These are phyloP conservation scores for Cadophora sp. DNA, from an alignment of 2,329 filamentous ascomycete species.

Conservation along the genomic window DNA sequence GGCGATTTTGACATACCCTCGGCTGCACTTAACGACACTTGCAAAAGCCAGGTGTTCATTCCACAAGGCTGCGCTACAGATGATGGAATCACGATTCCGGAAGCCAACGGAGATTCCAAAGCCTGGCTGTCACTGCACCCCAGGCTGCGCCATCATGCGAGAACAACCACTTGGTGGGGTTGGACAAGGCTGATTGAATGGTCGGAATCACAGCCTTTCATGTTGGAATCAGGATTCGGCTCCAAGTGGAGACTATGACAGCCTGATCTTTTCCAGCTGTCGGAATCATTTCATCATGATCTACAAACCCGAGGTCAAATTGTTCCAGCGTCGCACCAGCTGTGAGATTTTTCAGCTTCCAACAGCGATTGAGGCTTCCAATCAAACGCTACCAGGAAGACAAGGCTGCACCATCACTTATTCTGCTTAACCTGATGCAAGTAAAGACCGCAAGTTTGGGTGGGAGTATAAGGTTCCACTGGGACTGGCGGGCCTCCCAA, in stretches of 20 bases:
- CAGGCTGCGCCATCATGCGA: constrained; percentile 6
- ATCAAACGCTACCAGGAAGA: no score
- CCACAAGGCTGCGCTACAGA: constrained; percentile 4
- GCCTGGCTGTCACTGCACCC: background rate
- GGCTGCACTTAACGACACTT: background rate
- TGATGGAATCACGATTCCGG: constrained; percentile 12
- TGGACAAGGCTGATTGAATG: constrained; percentile 6
- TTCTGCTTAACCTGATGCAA: no score
- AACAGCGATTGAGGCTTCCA: background rate
- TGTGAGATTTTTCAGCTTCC: background rate
- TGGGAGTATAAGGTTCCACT: no score
- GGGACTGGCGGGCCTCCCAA: no score
- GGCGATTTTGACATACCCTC: background rate
- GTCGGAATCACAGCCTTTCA: background rate
- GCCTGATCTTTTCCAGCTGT: background rate
- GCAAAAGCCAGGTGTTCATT: constrained; percentile 3
- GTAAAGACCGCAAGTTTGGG: no score
- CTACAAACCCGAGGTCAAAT: background rate
- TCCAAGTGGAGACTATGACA: background rate
- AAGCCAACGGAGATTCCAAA: background rate
- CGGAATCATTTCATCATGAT: background rate
- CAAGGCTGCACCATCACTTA: no score
- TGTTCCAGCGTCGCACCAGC: background rate
- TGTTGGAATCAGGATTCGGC: background rate
- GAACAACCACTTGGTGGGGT: background rate